Conservation (phyloP, 345 rosid genomes). For the Noccaea bulbosa region DNA sequence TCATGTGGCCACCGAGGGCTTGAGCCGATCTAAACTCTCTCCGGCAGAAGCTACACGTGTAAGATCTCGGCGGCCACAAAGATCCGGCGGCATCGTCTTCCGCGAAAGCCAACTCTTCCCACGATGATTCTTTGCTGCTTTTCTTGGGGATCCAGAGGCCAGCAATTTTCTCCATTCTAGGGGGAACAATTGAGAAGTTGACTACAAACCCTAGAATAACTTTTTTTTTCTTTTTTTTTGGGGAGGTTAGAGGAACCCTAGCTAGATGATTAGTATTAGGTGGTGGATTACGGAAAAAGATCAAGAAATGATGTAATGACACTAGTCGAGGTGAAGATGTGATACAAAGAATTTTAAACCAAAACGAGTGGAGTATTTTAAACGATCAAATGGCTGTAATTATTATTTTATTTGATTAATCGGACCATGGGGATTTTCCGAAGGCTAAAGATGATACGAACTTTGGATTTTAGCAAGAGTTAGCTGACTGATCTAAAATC, state of each 20-base stretch:
- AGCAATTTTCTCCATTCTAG: conserved; percentile 32
- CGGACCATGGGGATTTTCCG: conserved; percentile 33
- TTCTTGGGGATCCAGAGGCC: conserved; percentile 29
- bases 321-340: conserved; percentile 41
- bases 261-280: conserved; percentile 47
- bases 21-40: conserved; percentile 89
- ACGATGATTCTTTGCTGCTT: conserved; percentile 52
- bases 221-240: conserved; percentile 11
- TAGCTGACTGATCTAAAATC: conserved; percentile 40
- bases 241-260: conserved; percentile 43
- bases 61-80: conserved; percentile 94
- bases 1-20: conserved; percentile 97
- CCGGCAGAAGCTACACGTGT: conserved; percentile 80
- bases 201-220: conserved; percentile 39
- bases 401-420: conserved; percentile 22
- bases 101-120: conserved; percentile 93
- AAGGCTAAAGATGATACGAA: conserved; percentile 2
- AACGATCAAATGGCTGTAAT: conserved; percentile 11
- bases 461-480: conserved; percentile 41
- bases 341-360: not conserved
- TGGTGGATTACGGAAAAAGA: conserved; percentile 34
- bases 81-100: conserved; percentile 81
- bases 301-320: conserved; percentile 26
- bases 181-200: conserved; percentile 15
- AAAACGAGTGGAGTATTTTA: conserved; percentile 36